Conservation (phyloP, 768 basidiomycete genomes). For the Rhizopogon sp. region DNA sequence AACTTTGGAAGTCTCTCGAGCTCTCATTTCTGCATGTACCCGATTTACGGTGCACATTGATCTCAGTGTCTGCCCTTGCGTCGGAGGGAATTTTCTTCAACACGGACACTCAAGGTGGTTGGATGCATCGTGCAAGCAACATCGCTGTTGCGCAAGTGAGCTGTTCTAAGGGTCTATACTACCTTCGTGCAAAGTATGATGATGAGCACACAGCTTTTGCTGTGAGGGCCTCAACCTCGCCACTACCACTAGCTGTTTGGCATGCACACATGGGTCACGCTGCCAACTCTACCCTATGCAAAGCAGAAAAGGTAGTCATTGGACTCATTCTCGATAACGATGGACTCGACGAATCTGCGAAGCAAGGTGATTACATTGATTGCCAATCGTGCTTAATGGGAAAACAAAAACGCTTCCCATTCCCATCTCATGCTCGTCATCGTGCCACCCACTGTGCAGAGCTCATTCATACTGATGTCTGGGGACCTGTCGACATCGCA, state of each 20-base stretch:
- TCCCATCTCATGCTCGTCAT: neutral
- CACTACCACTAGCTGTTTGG: neutral
- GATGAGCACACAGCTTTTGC: neutral
- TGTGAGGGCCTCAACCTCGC: neutral
- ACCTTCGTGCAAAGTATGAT: neutral
- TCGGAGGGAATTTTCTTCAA: too few species aligned
- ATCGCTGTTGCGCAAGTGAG: neutral
- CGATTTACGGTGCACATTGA: too few species aligned
- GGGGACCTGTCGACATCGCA: slow-evolving; percentile 14
- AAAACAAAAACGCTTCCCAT: neutral
- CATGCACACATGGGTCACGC: neutral
- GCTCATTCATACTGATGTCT: slow-evolving; percentile 20
- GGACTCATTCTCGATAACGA: neutral
- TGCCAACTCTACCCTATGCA: neutral
- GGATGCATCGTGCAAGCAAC: neutral
- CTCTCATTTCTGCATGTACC: too few species aligned
- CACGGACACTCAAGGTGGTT: too few species aligned
- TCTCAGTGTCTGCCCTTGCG: too few species aligned
- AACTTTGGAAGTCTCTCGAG: too few species aligned
- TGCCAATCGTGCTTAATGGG: neutral
- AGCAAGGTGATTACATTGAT: neutral
- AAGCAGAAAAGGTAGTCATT: neutral
- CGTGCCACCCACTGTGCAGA: neutral
- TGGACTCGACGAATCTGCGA: neutral
- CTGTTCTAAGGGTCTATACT: neutral